A percentile compares a stretch with the other conserved stretches of the same genome.
These are phyloP conservation scores for Colletotrichum nymphaeae DNA, from an alignment of 2,329 filamentous ascomycete genomes.

Conservation along the genomic window DNA sequence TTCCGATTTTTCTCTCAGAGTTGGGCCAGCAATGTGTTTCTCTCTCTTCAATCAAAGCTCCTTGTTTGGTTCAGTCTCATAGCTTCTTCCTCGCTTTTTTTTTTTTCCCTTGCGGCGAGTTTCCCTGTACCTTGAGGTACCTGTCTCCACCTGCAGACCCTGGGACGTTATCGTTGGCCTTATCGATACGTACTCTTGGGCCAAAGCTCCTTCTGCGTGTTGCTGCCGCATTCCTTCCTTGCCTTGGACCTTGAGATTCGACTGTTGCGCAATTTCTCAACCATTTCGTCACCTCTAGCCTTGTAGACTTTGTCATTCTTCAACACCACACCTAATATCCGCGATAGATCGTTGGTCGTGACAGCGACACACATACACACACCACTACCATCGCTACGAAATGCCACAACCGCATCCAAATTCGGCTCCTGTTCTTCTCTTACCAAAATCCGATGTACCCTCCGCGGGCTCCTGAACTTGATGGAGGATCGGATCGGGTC, in stretches of 20 bases:
- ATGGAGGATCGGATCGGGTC: constrained; percentile 15
- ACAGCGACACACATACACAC: neutral
- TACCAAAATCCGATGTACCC: neutral
- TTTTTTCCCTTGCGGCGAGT: neutral
- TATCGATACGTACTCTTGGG: neutral
- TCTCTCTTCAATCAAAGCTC: constrained; percentile 13
- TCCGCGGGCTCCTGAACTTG: neutral
- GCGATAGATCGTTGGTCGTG: neutral
- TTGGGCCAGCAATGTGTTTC: constrained; percentile 8
- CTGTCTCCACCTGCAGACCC: constrained; percentile 17
- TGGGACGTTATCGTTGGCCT: constrained; percentile 30
- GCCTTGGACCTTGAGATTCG: constrained; percentile 1
- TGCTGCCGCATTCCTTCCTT: neutral
- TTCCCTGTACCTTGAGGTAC: neutral
- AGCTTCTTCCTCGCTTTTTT: neutral
- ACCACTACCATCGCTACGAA: neutral
- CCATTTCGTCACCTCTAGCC: neutral
- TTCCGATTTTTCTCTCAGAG: neutral
- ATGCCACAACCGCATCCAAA: neutral
- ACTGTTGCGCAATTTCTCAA: neutral
- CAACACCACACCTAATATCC: neutral
- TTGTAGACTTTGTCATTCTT: neutral
- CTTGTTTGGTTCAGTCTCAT: neutral
- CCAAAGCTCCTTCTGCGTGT: constrained; percentile 19
- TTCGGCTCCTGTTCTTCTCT: neutral